Conservation (phyloP, 2,329 filamentous ascomycete species). For the Xylogone sp. region DNA sequence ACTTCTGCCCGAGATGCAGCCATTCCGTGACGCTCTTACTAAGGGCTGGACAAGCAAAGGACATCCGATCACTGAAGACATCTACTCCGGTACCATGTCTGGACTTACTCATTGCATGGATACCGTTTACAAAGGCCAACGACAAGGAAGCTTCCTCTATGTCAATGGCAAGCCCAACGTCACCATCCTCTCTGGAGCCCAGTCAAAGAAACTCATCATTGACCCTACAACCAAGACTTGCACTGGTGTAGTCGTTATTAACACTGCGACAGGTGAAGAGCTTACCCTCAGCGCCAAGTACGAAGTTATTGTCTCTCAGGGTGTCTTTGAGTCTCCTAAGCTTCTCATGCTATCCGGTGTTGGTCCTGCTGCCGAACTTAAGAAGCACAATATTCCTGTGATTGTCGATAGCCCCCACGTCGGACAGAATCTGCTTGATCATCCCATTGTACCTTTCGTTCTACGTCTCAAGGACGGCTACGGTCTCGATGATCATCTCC, state of each 20-base stretch:
- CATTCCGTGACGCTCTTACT: slow-evolving; percentile 46
- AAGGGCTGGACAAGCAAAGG: slow-evolving; percentile 52
- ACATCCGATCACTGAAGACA: slow-evolving; percentile 45
- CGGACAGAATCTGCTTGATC: slow-evolving; percentile 31
- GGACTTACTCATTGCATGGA: slow-evolving; percentile 51
- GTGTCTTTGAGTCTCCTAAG: slow-evolving; percentile 46
- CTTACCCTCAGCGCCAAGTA: slow-evolving; percentile 39
- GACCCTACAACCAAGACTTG: slow-evolving; percentile 37
- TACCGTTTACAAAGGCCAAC: slow-evolving; percentile 53
- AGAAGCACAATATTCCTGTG: slow-evolving; percentile 23
- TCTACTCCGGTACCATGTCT: slow-evolving; percentile 51
- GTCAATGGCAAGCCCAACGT: slow-evolving; percentile 52
- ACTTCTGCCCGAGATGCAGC: slow-evolving; percentile 45
- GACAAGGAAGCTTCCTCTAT: slow-evolving; percentile 48
- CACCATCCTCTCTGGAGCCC: slow-evolving; percentile 42
- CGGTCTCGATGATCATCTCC: slow-evolving; percentile 32
- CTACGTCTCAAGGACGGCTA: slow-evolving; percentile 38
- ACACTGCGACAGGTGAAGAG: slow-evolving; percentile 32
- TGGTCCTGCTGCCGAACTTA: slow-evolving; percentile 38
- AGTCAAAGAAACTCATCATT: slow-evolving; percentile 51
- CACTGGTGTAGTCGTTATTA: slow-evolving; percentile 44
- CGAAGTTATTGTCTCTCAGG: slow-evolving; percentile 1
- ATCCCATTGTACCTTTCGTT: slow-evolving; percentile 35
- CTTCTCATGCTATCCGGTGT: slow-evolving; percentile 47
- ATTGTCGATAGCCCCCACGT: slow-evolving; percentile 25